Evolutionary conservation across 2,329 filamentous ascomycete species (phyloP).

Genomic region (Sporothrix brasiliensis): DNA sequence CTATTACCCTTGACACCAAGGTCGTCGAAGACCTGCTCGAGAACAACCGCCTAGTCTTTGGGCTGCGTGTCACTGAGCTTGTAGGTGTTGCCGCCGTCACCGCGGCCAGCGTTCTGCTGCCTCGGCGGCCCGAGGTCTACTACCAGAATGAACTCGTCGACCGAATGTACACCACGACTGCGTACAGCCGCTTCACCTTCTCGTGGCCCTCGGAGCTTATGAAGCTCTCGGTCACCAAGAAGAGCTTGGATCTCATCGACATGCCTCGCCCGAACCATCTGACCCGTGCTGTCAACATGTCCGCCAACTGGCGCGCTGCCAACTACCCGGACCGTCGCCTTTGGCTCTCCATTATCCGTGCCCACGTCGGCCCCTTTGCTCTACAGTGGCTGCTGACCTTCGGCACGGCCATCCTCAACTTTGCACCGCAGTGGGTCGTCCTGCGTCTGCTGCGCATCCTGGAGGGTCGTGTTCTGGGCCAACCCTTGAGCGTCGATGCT

Average conservation of each 20-base stretch:
- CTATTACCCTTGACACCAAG: conserved; percentile 51
- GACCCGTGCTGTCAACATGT: conserved; percentile 56
- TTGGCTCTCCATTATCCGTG: conserved; percentile 62
- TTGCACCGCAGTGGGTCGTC: conserved; percentile 71
- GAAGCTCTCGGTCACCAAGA: conserved; percentile 57
- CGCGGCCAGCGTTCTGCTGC: conserved; percentile 58
- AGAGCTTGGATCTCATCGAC: conserved; percentile 63
- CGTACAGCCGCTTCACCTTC: conserved; percentile 66
- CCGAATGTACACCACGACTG: conserved; percentile 61
- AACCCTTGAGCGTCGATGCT: conserved; percentile 54
- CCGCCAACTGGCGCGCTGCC: conserved; percentile 53
- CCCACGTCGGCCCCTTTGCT: conserved; percentile 59
- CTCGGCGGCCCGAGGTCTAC: conserved; percentile 69
- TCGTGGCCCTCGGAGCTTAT: conserved; percentile 64
- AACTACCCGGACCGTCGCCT: conserved; percentile 54
- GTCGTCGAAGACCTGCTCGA: conserved; percentile 44
- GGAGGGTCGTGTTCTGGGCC: conserved; percentile 56
- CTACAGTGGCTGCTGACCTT: conserved; percentile 63
- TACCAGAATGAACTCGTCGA: conserved; percentile 64
- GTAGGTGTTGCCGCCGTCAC: conserved; percentile 50
- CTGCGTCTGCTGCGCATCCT: conserved; percentile 66
- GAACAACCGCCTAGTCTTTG: conserved; percentile 44
- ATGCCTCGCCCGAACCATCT: conserved; percentile 63
- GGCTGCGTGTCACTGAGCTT: conserved; percentile 55
- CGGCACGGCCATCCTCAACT: conserved; percentile 60